A percentile compares a stretch with the other conserved stretches of the same genome.
Conservation (phyloP, 1,284 basidiomycete species). For the Cryptococcus sp. region DNA sequence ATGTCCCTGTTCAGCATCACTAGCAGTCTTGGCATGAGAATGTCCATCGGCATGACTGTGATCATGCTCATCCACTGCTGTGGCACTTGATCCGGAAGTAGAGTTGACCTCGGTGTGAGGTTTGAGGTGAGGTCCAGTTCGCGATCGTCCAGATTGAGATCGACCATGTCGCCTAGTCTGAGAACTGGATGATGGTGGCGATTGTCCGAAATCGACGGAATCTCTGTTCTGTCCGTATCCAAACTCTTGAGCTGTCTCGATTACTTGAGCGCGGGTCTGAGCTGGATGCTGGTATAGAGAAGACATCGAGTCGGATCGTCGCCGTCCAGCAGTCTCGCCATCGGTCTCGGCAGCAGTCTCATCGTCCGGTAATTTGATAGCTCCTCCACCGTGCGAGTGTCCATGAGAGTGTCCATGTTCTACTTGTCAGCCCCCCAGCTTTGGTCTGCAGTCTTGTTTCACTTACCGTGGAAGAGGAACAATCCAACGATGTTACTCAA, state of each 20-base stretch:
- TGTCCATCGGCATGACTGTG: conserved; percentile 25
- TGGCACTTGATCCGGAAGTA: not conserved
- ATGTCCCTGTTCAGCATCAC: not conserved
- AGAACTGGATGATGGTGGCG: conserved; percentile 5
- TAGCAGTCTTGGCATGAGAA: conserved; percentile 29
- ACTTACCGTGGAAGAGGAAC: conserved; percentile 88
- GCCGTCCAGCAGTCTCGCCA: conserved; percentile 12
- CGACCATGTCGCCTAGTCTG: not conserved
- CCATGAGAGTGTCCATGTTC: conserved; percentile 68
- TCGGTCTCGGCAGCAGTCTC: conserved; percentile 5
- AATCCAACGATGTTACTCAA: conserved; percentile 89
- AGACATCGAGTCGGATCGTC: conserved; percentile 39
- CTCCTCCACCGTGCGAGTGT: conserved; percentile 14
- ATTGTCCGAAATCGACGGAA: not conserved
- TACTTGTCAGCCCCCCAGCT: conserved; percentile 32
- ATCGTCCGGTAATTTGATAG: conserved; percentile 26
- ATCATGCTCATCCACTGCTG: conserved; percentile 18
- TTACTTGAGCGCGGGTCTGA: conserved; percentile 79
- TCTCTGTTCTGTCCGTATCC: conserved; percentile 43
- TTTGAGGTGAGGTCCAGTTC: not conserved
- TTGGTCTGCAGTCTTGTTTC: not conserved
- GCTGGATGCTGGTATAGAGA: conserved; percentile 64
- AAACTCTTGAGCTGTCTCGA: conserved; percentile 80
- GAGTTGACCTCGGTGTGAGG: not conserved
- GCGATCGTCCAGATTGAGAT: not conserved